Conservation (phyloP, 768 basidiomycete species). For the Amanita polypyramis region DNA sequence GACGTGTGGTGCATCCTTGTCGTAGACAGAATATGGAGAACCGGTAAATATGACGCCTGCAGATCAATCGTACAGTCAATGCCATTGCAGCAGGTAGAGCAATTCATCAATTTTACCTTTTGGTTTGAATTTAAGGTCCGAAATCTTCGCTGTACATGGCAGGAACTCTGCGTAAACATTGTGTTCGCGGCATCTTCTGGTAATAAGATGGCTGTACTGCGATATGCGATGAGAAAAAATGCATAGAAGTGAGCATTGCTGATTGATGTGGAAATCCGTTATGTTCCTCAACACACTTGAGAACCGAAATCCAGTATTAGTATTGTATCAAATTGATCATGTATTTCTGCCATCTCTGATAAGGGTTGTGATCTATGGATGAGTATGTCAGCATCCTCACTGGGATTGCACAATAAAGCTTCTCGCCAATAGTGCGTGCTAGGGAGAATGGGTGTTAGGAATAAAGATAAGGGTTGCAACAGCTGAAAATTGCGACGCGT, state of each 20-base stretch:
- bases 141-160: slow-evolving; percentile 49
- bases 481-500: no score
- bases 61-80: no score
- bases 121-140: slow-evolving; percentile 83
- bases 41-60: no score
- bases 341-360: slow-evolving; percentile 68
- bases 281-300: slow-evolving; percentile 43
- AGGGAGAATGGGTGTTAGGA: no score
- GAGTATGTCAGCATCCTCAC: no score
- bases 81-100: not conserved
- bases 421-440: no score
- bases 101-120: slow-evolving; percentile 52
- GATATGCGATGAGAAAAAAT: slow-evolving; percentile 6
- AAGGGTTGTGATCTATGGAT: no score
- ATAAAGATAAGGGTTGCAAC: no score
- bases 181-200: slow-evolving; percentile 92
- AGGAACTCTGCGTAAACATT: slow-evolving; percentile 96
- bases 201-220: slow-evolving; percentile 96
- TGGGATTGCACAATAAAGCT: no score
- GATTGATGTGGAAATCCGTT: slow-evolving; percentile 8
- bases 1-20: slow-evolving; percentile 83
- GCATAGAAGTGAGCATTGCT: not conserved
- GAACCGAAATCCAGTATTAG: slow-evolving; percentile 16
- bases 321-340: slow-evolving; percentile 62
- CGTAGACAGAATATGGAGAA: slow-evolving; percentile 97